A percentile compares a stretch with the other conserved stretches of the same genome.
Evolutionary conservation across 495 filamentous ascomycete genomes (phyloP).

Genomic region (Lentithecium fluviatile): DNA sequence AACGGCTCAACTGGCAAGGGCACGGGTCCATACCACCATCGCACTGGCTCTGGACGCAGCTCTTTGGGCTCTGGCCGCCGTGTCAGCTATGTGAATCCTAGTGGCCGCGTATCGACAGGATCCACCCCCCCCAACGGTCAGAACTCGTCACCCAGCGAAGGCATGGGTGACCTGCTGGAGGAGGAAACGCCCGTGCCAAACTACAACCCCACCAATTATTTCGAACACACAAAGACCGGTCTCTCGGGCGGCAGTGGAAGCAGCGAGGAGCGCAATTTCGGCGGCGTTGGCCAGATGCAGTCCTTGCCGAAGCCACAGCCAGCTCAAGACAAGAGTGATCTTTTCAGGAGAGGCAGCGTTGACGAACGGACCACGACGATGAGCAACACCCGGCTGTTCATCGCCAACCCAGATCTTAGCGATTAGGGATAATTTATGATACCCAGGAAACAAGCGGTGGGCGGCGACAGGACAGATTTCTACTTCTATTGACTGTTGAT

Average conservation of each 20-base stretch:
- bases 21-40: constrained; percentile 61
- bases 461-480: background rate
- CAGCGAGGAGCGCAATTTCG: constrained; percentile 53
- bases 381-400: constrained; percentile 79
- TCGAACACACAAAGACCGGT: constrained; percentile 42
- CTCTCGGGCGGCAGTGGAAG: constrained; percentile 52
- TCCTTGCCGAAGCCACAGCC: constrained; percentile 47
- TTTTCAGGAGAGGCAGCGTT: constrained; percentile 81
- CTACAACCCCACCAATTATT: constrained; percentile 46
- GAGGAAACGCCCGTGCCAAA: constrained; percentile 55
- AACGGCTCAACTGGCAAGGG: constrained; percentile 53
- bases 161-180: constrained; percentile 50
- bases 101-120: constrained; percentile 58
- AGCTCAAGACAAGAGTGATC: constrained; percentile 71
- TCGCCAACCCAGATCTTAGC: constrained; percentile 87
- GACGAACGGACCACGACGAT: constrained; percentile 85
- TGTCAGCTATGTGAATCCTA: constrained; percentile 23
- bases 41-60: constrained; percentile 76
- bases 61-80: constrained; percentile 62
- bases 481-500: background rate
- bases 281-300: constrained; percentile 54
- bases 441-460: background rate
- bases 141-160: constrained; percentile 46
- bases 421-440: constrained; percentile 46
- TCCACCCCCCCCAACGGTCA: constrained; percentile 58